phyloP scores from a whole-genome alignment of 176 grass and related monocot genomes.

The Musa acuminata region DNA sequence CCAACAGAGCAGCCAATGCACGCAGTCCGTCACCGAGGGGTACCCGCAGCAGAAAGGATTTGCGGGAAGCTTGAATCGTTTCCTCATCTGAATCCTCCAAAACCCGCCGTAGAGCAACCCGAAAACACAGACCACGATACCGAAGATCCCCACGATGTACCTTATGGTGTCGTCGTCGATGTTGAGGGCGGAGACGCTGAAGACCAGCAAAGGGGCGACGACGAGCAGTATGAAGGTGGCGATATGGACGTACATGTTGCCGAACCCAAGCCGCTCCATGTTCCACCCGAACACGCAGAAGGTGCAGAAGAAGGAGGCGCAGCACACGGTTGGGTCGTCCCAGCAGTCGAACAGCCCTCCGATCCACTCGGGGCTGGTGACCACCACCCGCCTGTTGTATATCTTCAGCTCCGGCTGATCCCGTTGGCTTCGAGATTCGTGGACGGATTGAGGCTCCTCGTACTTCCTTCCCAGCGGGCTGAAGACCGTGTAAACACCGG shows the following conservation, averaged over 20 bases:
- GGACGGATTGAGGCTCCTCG: background rate
- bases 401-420: slow-evolving; percentile 35
- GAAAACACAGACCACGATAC: slow-evolving; percentile 50
- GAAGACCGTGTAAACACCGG: slow-evolving; percentile 42
- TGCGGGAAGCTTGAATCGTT: slow-evolving; percentile 64
- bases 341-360: slow-evolving; percentile 80
- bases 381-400: slow-evolving; percentile 63
- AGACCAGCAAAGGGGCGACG: slow-evolving; percentile 66
- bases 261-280: slow-evolving; percentile 93
- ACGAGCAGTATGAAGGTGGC: slow-evolving; percentile 62
- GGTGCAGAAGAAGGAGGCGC: slow-evolving; percentile 54
- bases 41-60: slow-evolving; percentile 19
- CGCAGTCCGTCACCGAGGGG: slow-evolving; percentile 42
- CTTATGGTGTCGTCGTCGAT: slow-evolving; percentile 43
- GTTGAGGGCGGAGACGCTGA: slow-evolving; percentile 61
- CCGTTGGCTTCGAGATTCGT: slow-evolving; percentile 7
- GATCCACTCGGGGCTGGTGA: slow-evolving; percentile 73
- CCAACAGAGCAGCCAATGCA: slow-evolving; percentile 85
- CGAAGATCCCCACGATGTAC: slow-evolving; percentile 31
- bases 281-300: slow-evolving; percentile 96
- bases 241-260: slow-evolving; percentile 97
- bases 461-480: slow-evolving; percentile 50
- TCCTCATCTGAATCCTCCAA: slow-evolving; percentile 89
- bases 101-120: slow-evolving; percentile 78
- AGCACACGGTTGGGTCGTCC: slow-evolving; percentile 63